Percentiles rank a stretch among this genome's conserved stretches.
Conservation (phyloP, 441 rosid genomes). For the Eruca vesicaria region DNA sequence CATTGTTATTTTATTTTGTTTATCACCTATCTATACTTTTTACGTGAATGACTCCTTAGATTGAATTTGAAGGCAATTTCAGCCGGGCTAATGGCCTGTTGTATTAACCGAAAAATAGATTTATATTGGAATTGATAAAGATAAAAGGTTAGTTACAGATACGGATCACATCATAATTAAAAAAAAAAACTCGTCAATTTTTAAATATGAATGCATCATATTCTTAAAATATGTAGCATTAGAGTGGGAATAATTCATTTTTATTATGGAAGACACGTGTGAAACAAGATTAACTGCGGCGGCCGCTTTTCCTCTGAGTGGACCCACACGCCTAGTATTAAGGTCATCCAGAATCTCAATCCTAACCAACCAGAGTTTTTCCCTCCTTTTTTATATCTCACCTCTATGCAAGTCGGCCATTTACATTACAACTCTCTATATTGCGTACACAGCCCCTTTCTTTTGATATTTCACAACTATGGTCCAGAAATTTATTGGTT, state of each 20-base stretch:
- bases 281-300: slow-evolving; percentile 46
- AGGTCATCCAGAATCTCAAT: slow-evolving; percentile 29
- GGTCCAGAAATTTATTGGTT: neutral
- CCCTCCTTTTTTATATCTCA: slow-evolving; percentile 7
- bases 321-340: slow-evolving; percentile 36
- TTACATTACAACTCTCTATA: neutral
- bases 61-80: too few species aligned
- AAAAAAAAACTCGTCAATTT: too few species aligned
- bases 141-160: too few species aligned
- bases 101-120: too few species aligned
- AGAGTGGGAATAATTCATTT: neutral
- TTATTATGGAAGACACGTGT: slow-evolving; percentile 41
- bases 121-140: too few species aligned
- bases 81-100: too few species aligned
- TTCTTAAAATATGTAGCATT: neutral
- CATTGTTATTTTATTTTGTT: neutral
- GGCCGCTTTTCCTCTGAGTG: slow-evolving; percentile 47
- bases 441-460: neutral
- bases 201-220: too few species aligned
- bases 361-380: slow-evolving; percentile 33
- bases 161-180: neutral
- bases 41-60: slow-evolving; percentile 16
- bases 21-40: neutral
- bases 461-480: neutral
- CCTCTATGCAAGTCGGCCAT: slow-evolving; percentile 20